phyloP scores from a whole-genome alignment of 2,329 filamentous ascomycete species.

The Scedosporium boydii region DNA sequence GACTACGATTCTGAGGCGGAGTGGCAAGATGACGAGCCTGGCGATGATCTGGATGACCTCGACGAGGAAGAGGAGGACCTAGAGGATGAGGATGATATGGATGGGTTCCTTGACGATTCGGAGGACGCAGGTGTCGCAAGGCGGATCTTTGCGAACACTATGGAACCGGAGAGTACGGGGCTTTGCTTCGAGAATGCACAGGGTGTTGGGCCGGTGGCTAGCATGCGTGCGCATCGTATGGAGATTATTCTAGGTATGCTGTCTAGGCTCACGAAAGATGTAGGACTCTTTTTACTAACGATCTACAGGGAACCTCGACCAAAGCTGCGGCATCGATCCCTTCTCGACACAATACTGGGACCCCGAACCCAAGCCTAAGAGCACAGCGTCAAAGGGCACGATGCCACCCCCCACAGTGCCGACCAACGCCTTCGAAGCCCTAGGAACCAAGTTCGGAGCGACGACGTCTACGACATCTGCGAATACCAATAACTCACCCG shows the following conservation, averaged over 20 bases:
- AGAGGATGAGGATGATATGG: constrained; percentile 76
- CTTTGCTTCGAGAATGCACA: constrained; percentile 68
- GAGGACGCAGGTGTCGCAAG: constrained; percentile 52
- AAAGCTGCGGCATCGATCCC: constrained; percentile 61
- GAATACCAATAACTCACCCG: neutral
- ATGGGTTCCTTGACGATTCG: constrained; percentile 81
- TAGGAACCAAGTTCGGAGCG: constrained; percentile 9
- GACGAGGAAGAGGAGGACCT: constrained; percentile 61
- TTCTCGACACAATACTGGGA: constrained; percentile 79
- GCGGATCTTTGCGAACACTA: constrained; percentile 55
- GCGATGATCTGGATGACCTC: constrained; percentile 58
- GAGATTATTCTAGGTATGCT: constrained; percentile 62
- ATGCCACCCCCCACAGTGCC: constrained; percentile 25
- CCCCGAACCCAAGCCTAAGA: constrained; percentile 22
- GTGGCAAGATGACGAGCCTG: constrained; percentile 65
- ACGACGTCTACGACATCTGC: neutral
- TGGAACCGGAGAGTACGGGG: constrained; percentile 70
- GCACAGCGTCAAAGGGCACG: constrained; percentile 13
- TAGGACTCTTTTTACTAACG: neutral
- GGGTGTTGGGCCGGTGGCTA: constrained; percentile 35
- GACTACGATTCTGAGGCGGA: constrained; percentile 82
- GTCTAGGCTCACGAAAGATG: constrained; percentile 11
- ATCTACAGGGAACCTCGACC: constrained; percentile 33
- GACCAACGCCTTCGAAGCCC: constrained; percentile 26
- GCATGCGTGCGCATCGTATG: constrained; percentile 55